phyloP scores from a whole-genome alignment of 2,329 filamentous ascomycete genomes.

The Leptodontidium sp. region DNA sequence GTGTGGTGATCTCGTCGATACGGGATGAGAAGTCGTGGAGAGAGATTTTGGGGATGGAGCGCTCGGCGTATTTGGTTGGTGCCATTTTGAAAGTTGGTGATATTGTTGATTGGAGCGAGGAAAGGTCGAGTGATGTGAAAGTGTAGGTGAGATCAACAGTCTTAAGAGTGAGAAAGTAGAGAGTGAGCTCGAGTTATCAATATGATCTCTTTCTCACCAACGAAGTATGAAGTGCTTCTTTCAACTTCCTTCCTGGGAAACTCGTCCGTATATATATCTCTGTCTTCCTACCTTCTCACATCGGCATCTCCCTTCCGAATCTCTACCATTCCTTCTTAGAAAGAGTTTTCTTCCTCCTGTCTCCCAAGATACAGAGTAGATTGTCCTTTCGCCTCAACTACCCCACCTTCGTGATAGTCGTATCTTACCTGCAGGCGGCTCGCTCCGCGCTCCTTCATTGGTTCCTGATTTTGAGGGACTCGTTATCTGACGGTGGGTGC shows the following conservation, averaged over 20 bases:
- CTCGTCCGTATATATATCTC: constrained; percentile 2
- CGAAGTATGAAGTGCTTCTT: background rate
- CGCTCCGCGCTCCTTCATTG: constrained; percentile 7
- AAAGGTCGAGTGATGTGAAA: background rate
- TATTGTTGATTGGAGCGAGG: background rate
- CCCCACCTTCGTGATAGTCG: constrained; percentile 12
- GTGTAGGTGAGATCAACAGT: background rate
- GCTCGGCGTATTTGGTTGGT: constrained; percentile 39
- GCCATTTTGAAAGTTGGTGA: constrained; percentile 28
- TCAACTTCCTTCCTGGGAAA: background rate
- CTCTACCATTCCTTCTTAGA: background rate
- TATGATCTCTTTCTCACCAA: background rate
- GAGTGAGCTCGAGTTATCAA: background rate
- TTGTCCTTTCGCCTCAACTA: background rate
- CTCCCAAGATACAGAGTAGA: background rate
- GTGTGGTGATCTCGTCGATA: constrained; percentile 59
- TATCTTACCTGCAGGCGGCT: constrained; percentile 20
- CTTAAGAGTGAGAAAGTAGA: background rate
- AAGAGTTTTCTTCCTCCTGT: background rate
- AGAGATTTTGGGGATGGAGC: constrained; percentile 55
- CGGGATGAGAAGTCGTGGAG: constrained; percentile 61
- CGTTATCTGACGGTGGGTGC: constrained; percentile 12
- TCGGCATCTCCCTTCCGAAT: background rate
- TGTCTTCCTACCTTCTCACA: constrained; percentile 7
- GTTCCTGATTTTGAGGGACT: background rate